Evolutionary conservation across 805 yeast species (phyloP).

Genomic region (Myxozyma kluyveri): DNA sequence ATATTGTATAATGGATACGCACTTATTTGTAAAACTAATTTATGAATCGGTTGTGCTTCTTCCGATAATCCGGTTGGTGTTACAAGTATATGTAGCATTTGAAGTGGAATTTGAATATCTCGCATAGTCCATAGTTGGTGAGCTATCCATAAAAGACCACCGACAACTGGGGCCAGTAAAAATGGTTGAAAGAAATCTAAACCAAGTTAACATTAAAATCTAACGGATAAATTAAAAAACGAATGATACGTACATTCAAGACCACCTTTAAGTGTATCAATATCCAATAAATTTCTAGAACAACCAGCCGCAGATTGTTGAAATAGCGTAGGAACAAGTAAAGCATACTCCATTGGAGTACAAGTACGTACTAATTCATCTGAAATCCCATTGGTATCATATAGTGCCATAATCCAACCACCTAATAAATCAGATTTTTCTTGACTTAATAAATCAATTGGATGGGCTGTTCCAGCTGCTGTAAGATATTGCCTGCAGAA

Average conservation of each 20-base stretch:
- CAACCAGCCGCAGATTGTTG: slow-evolving; percentile 68
- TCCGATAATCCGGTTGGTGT: slow-evolving; percentile 47
- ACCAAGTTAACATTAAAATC: not conserved
- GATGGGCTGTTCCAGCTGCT: slow-evolving; percentile 26
- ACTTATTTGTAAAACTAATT: slow-evolving; percentile 39
- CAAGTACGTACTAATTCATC: slow-evolving; percentile 68
- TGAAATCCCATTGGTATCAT: slow-evolving; percentile 78
- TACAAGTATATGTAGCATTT: slow-evolving; percentile 43
- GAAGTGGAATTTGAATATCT: slow-evolving; percentile 41
- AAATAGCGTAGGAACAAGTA: slow-evolving; percentile 68
- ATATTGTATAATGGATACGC: slow-evolving; percentile 31
- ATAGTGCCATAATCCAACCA: slow-evolving; percentile 78
- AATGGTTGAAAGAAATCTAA: slow-evolving; percentile 74
- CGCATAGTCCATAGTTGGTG: slow-evolving; percentile 42
- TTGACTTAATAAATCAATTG: slow-evolving; percentile 24
- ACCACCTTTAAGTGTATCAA: slow-evolving; percentile 67
- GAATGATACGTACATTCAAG: slow-evolving; percentile 52
- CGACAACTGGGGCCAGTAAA: slow-evolving; percentile 55
- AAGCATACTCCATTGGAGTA: slow-evolving; percentile 63
- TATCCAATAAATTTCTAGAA: slow-evolving; percentile 53
- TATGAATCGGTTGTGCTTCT: slow-evolving; percentile 48
- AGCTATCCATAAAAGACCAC: slow-evolving; percentile 53
- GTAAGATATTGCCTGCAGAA: slow-evolving; percentile 17
- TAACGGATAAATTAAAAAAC: not conserved
- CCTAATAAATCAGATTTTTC: slow-evolving; percentile 42